Evolutionary conservation across 2,329 filamentous ascomycete species (phyloP), one percentile per base, ranked within the genome.

Genomic region (Fusarium robinianum): DNA sequence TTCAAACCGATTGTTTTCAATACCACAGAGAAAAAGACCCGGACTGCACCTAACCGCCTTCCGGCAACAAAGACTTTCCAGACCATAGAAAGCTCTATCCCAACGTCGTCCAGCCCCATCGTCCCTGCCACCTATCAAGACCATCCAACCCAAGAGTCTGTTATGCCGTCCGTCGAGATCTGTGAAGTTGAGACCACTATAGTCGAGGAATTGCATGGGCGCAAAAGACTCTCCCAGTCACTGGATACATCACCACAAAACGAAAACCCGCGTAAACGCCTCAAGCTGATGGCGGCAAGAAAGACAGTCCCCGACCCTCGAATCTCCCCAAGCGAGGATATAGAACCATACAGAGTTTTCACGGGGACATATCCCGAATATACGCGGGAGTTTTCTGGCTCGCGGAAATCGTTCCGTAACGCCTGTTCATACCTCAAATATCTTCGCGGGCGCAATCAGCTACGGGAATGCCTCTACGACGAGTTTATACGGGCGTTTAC

Each of bases 401-500:
- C 56, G 17, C 56, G 68, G 4, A 55, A 52, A 4, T 58, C 69
- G 8, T 81, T 81, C 39, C 56, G 78, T 16, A 66, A 64, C 15
- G 74, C 73, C 0, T 72, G 76, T 36, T 58, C 74, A 0, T 74
- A 67, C 49, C 55, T 80, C 6, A 62, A 71, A 12, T 67, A 65
- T 37, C 61, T 76, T 2, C 62, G 64, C 27, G 54, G 62, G 16
- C 51, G 62, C 9, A 61, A 63, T 7, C 37, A 53, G 5, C 55
- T 79, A 12, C 65, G 69, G 9, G 67, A 70, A 16, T 76, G 65
- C 39, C 56, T 78, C 0, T 80, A 72, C 46, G 79, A 81, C 51
- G 78, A 81, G 41, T 77, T 80, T 38, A 71, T 81, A 19, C 64
- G 71, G 6, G 58, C 63, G 2, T 79, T 74, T 36, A 64, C 70